Conservation (phyloP, 1,139 yeast species). For the Kodamaea fungicola region DNA sequence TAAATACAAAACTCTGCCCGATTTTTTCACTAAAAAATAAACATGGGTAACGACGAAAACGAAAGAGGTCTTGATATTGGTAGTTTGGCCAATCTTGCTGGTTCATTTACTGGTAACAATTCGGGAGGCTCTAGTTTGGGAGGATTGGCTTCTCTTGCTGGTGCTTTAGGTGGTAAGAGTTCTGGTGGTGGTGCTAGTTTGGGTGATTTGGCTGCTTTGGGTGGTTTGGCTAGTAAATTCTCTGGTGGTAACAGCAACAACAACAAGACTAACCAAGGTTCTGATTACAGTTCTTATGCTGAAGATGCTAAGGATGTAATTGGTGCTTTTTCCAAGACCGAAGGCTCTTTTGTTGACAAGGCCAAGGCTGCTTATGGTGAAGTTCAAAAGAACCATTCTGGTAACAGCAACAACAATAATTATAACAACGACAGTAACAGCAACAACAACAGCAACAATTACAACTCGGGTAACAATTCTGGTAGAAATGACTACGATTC, state of each 20-base stretch:
- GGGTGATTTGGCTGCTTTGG: constrained; percentile 2
- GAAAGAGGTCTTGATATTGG: constrained; percentile 3
- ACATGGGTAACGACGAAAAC: constrained; percentile 11
- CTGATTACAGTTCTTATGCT: constrained; percentile 17
- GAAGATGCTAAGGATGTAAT: constrained; percentile 36
- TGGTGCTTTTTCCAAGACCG: constrained; percentile 25
- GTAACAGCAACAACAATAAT: constrained; percentile 1
- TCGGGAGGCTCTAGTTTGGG: constrained; percentile 5
- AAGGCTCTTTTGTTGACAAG: constrained; percentile 29
- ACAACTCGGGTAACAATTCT: constrained; percentile 1
- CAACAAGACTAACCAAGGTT: constrained; percentile 15
- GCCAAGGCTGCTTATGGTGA: constrained; percentile 34
- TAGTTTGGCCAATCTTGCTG: constrained; percentile 6
- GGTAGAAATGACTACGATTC: constrained; percentile 1
- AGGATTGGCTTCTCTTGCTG: constrained; percentile 6
- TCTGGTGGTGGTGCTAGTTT: background rate
- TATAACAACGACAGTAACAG: constrained; percentile 2
- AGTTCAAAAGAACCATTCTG: constrained; percentile 13
- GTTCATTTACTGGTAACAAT: background rate
- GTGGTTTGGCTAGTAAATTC: constrained; percentile 1
- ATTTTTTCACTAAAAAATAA: background rate
- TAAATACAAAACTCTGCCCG: no score
- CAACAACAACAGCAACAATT: constrained; percentile 1
- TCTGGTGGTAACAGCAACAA: constrained; percentile 5
- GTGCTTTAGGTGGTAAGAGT: background rate